phyloP scores from a whole-genome alignment of 192 early-diverging fungal species.

The Podila minutissima region DNA sequence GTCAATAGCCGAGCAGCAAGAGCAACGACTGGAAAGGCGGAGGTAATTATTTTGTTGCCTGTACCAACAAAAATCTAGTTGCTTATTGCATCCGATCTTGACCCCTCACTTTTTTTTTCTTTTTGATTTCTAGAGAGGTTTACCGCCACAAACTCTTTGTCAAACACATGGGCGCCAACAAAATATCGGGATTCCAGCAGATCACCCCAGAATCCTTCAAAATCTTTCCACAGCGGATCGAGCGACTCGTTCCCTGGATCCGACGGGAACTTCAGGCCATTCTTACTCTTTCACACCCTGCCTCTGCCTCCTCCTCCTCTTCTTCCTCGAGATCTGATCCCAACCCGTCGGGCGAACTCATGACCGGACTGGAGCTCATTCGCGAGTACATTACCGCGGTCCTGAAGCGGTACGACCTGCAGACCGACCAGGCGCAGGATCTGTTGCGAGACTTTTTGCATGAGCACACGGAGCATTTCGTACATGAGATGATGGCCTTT shows the following conservation, averaged over 20 bases:
- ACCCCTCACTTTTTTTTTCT: not conserved
- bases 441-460: slow-evolving; percentile 29
- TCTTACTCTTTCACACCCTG: not conserved
- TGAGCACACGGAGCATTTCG: slow-evolving; percentile 40
- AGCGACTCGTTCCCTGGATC: slow-evolving; percentile 41
- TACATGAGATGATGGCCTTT: slow-evolving; percentile 39
- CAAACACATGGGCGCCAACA: slow-evolving; percentile 36
- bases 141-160: slow-evolving; percentile 33
- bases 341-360: not conserved
- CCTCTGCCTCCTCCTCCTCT: not conserved
- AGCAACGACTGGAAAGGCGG: slow-evolving; percentile 19
- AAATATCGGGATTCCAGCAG: slow-evolving; percentile 34
- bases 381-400: slow-evolving; percentile 41
- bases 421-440: slow-evolving; percentile 35
- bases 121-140: slow-evolving; percentile 12
- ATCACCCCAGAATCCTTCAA: slow-evolving; percentile 35
- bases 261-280: slow-evolving; percentile 35
- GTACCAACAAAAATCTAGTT: too few species aligned
- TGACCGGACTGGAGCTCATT: slow-evolving; percentile 28
- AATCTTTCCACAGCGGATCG: slow-evolving; percentile 24
- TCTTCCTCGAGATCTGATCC: not conserved
- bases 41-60: slow-evolving; percentile 7
- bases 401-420: slow-evolving; percentile 30
- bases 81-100: too few species aligned
- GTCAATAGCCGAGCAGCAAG: slow-evolving; percentile 8